These are phyloP conservation scores for Colletotrichum sp. DNA, from an alignment of 2,329 filamentous ascomycete genomes.

Conservation along the genomic window DNA sequence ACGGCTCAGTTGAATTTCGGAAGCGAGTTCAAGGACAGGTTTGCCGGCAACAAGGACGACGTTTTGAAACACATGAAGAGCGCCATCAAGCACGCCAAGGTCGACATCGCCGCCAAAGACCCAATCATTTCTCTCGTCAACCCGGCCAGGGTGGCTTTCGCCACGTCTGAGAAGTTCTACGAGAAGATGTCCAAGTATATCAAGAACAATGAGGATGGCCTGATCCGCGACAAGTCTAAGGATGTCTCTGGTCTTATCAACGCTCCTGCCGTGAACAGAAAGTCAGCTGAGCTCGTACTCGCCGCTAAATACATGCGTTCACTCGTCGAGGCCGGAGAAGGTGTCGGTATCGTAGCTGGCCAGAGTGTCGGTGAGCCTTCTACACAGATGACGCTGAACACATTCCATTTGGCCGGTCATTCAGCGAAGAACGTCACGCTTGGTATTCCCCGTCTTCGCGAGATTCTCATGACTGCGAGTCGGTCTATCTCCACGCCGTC, in stretches of 20 bases:
- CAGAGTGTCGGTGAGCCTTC: constrained; percentile 97
- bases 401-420: constrained; percentile 98
- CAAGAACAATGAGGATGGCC: constrained; percentile 73
- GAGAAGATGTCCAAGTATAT: constrained; percentile 76
- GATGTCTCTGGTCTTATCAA: constrained; percentile 37
- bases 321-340: constrained; percentile 92
- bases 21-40: constrained; percentile 47
- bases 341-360: constrained; percentile 94
- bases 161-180: constrained; percentile 88
- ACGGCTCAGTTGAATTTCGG: constrained; percentile 77
- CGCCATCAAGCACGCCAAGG: constrained; percentile 73
- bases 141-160: constrained; percentile 80
- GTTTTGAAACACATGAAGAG: constrained; percentile 82
- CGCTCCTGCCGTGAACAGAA: constrained; percentile 55
- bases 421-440: constrained; percentile 98
- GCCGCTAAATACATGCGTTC: constrained; percentile 93
- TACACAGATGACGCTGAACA: constrained; percentile 99
- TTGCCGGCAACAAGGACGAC: constrained; percentile 60
- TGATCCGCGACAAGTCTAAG: constrained; percentile 49
- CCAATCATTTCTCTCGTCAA: constrained; percentile 76
- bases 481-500: constrained; percentile 86
- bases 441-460: constrained; percentile 94
- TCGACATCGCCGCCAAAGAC: constrained; percentile 67
- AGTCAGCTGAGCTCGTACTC: constrained; percentile 82
- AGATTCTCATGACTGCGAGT: constrained; percentile 98